Evolutionary conservation across 2,329 filamentous ascomycete species (phyloP), one percentile per base, ranked within the genome.

Genomic region (Aureobasidium leucospermi): DNA sequence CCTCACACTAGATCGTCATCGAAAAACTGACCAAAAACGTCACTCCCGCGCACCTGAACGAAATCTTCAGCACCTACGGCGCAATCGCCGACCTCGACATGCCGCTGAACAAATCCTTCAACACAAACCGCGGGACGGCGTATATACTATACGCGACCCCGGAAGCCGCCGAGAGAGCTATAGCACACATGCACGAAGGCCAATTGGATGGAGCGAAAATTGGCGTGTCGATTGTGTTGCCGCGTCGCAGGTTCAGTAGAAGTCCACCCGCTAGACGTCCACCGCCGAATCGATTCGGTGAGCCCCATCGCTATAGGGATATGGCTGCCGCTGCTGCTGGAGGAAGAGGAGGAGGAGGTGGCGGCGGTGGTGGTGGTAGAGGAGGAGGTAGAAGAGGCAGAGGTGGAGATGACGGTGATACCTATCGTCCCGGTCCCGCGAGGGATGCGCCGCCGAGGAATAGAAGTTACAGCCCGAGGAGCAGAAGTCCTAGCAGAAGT

Each of bases 121-220:
- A 89, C 72, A 91, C 86, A 58, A 97, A 97, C 69, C 87, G 93
- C 60, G 93, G 94, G 48, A 96, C 90, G 31, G 94, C 93, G 34
- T 97, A 96, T 72, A 91, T 97, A 63, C 80, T 96, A 43, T 99
- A 88, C 74, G 79, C 85, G 58, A 81, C 87, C 65, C 84, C 91
- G 64, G 79, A 83, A 52, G 88, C 93, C 64, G 93, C 94, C 28
- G 90, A 96, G 74, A 80, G 85, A 13, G 94, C 94, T 31, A 95
- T 96, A 66, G 85, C 92, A 16, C 89, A 96, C 71, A 97, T 99
- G 94, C 94, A 99, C 73, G 94, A 99, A 76, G 90, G 89, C n/a
- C 89, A 96, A 69, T 77, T 96, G 31, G 92, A 96, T 72, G 91
- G 91, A 55, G 84, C 86, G 23, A 80, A 85, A 41, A 86, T 96